Conservation (phyloP, 495 filamentous ascomycete species). For the Hapsidospora chrysogenum region DNA sequence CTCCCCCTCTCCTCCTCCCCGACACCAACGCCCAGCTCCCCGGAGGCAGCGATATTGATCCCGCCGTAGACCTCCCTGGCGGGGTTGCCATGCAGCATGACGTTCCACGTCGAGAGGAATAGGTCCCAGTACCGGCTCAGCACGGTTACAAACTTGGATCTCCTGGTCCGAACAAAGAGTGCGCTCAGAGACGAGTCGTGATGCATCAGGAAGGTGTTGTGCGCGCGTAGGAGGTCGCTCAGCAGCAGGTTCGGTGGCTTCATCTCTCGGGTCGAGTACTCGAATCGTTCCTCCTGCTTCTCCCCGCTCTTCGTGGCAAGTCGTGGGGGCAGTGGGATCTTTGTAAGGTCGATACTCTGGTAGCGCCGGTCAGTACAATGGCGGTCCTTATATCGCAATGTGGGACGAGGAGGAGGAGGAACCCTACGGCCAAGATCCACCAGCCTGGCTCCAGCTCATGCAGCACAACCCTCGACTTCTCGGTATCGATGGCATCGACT, state of each 20-base stretch:
- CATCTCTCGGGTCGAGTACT: slow-evolving; percentile 82
- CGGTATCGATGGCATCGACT: slow-evolving; percentile 78
- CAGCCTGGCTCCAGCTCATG: slow-evolving; percentile 69
- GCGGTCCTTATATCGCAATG: not conserved
- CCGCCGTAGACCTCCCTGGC: slow-evolving; percentile 62
- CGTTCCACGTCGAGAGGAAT: slow-evolving; percentile 72
- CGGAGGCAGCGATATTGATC: slow-evolving; percentile 78
- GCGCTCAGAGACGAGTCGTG: slow-evolving; percentile 54
- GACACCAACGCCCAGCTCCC: slow-evolving; percentile 83
- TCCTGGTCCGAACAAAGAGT: slow-evolving; percentile 38
- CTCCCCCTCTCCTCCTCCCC: slow-evolving; percentile 89
- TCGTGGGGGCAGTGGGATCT: slow-evolving; percentile 27
- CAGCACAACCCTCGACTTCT: slow-evolving; percentile 67
- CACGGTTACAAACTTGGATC: slow-evolving; percentile 32
- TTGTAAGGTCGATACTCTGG: slow-evolving; percentile 62
- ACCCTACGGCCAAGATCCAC: slow-evolving; percentile 80
- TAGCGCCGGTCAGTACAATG: not conserved
- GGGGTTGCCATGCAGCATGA: slow-evolving; percentile 79
- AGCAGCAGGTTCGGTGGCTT: slow-evolving; percentile 64
- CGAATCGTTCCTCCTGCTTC: slow-evolving; percentile 22
- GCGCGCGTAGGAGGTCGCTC: slow-evolving; percentile 65
- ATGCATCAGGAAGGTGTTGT: slow-evolving; percentile 73
- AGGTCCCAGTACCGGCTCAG: slow-evolving; percentile 71
- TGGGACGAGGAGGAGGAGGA: not conserved
- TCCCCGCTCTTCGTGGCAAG: slow-evolving; percentile 14